These are phyloP conservation scores for Yarrowia galli DNA, from an alignment of 1,139 yeast species.

Conservation along the genomic window DNA sequence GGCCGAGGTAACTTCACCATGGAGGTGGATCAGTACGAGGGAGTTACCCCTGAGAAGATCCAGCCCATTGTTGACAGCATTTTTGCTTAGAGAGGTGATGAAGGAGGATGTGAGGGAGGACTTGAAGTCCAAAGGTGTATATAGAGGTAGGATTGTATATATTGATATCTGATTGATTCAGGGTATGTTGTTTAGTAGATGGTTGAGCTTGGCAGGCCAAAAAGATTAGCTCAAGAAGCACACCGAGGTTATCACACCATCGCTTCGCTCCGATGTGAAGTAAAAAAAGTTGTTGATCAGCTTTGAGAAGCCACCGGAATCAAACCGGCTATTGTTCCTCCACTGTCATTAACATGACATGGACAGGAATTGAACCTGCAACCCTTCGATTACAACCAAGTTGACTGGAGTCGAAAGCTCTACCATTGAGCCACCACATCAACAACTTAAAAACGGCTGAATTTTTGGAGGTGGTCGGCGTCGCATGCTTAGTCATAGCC, in stretches of 20 bases:
- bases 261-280: not conserved
- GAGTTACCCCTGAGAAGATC: slow-evolving; percentile 41
- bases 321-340: slow-evolving; percentile 36
- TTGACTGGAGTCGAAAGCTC: slow-evolving; percentile 84
- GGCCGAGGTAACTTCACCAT: slow-evolving; percentile 87
- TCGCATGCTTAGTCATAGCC: slow-evolving; percentile 11
- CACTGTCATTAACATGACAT: slow-evolving; percentile 44
- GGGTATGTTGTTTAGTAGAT: no score
- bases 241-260: not conserved
- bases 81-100: not conserved
- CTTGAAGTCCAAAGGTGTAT: not conserved
- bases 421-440: slow-evolving; percentile 94
- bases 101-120: not conserved
- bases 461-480: not conserved
- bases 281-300: slow-evolving; percentile 32
- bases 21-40: slow-evolving; percentile 76
- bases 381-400: slow-evolving; percentile 64
- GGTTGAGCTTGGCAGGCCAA: no score
- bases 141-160: slow-evolving; percentile 4
- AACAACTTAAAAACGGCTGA: slow-evolving; percentile 9
- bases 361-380: slow-evolving; percentile 82
- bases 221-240: no score
- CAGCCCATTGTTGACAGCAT: slow-evolving; percentile 38
- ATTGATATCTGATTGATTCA: no score
- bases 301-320: slow-evolving; percentile 38